Conservation (phyloP, 2,329 filamentous ascomycete genomes). For the Fusarium sp. region DNA sequence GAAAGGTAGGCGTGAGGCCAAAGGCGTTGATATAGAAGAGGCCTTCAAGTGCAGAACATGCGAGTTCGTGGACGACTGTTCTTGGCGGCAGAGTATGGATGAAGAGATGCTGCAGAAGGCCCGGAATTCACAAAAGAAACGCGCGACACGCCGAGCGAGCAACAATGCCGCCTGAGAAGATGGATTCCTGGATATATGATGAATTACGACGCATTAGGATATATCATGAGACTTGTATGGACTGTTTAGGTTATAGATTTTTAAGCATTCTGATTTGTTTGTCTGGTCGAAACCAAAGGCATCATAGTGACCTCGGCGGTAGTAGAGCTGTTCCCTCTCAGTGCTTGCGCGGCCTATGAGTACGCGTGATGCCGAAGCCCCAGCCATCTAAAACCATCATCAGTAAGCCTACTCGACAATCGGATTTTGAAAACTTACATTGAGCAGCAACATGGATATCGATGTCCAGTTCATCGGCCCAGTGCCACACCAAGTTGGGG, state of each 20-base stretch:
- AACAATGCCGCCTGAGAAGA: constrained; percentile 3
- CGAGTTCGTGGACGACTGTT: constrained; percentile 82
- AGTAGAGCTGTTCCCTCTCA: not conserved
- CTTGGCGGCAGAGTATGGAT: constrained; percentile 79
- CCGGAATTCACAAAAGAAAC: constrained; percentile 37
- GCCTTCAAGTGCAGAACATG: constrained; percentile 89
- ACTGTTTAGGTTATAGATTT: not conserved
- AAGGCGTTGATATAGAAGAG: constrained; percentile 83
- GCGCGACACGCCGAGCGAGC: constrained; percentile 28
- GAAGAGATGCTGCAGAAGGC: constrained; percentile 58
- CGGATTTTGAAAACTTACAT: constrained; percentile 29
- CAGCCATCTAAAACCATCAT: constrained; percentile 38
- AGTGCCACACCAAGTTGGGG: constrained; percentile 63
- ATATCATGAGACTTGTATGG: not conserved
- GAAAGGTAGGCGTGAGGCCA: constrained; percentile 77
- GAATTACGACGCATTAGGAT: constrained; percentile 32
- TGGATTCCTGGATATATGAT: constrained; percentile 16
- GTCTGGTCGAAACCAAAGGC: not conserved
- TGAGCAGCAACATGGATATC: constrained; percentile 57
- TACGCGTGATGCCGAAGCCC: constrained; percentile 43
- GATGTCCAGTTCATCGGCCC: constrained; percentile 62
- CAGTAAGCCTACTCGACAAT: not conserved
- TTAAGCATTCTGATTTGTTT: not conserved
- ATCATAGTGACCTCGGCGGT: not conserved
- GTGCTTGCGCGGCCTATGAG: constrained; percentile 40